Conservation (phyloP, 2,329 filamentous ascomycete species). For the Pseudogymnoascus sp. region DNA sequence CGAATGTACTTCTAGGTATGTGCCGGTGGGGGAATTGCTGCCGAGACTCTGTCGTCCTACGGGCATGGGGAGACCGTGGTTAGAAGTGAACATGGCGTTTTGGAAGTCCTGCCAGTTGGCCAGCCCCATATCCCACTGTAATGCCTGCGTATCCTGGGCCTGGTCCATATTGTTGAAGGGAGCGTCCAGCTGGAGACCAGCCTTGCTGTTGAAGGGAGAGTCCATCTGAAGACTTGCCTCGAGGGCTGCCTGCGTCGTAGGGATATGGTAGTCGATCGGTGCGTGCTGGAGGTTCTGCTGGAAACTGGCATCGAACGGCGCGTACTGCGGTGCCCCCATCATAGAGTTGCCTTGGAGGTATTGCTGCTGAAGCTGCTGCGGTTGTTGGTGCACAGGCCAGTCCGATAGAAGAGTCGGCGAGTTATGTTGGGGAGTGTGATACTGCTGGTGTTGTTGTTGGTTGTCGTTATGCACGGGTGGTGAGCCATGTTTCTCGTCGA, state of each 20-base stretch:
- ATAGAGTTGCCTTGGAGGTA: constrained; percentile 28
- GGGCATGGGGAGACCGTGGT: constrained; percentile 38
- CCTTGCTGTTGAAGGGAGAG: constrained; percentile 51
- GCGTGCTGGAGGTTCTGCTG: constrained; percentile 28
- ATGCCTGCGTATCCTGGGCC: constrained; percentile 43
- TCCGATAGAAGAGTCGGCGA: constrained; percentile 45
- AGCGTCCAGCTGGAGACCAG: constrained; percentile 44
- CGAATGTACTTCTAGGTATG: constrained; percentile 79
- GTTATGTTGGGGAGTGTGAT: constrained; percentile 39
- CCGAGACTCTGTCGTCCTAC: constrained; percentile 41
- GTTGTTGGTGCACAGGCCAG: constrained; percentile 45
- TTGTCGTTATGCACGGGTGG: constrained; percentile 38
- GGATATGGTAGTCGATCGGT: constrained; percentile 31
- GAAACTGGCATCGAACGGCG: constrained; percentile 24
- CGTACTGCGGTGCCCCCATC: constrained; percentile 28
- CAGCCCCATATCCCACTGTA: constrained; percentile 57
- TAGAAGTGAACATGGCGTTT: constrained; percentile 48
- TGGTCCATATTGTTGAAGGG: constrained; percentile 52
- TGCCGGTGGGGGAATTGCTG: constrained; percentile 65
- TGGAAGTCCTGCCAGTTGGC: constrained; percentile 77
- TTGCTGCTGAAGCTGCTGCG: constrained; percentile 26
- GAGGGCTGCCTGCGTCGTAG: constrained; percentile 54
- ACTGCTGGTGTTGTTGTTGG: constrained; percentile 25
- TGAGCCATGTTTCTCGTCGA: constrained; percentile 26
- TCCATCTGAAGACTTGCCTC: constrained; percentile 54